These are phyloP conservation scores for Vaccinium darrowii DNA, from an alignment of 148 eudicot species.

Conservation along the genomic window DNA sequence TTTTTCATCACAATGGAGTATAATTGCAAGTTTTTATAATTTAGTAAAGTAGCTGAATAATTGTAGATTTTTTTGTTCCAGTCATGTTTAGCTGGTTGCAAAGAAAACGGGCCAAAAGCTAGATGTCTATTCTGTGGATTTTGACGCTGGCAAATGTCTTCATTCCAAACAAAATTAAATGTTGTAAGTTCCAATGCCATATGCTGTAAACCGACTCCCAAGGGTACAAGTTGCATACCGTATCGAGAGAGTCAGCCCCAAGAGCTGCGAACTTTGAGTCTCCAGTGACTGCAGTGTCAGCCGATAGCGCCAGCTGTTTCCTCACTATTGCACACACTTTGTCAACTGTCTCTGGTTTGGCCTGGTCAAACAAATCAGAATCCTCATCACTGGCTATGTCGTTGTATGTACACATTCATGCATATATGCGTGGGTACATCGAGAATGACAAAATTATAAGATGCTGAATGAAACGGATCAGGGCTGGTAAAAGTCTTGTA, in stretches of 20 bases:
- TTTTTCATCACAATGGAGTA: neutral
- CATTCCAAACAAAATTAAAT: neutral
- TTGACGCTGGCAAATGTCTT: neutral
- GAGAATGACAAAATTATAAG: neutral
- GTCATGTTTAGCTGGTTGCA: neutral
- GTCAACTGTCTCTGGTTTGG: conserved; percentile 38
- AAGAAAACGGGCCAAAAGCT: neutral
- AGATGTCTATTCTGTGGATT: neutral
- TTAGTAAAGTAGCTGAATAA: neutral
- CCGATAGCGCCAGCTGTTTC: conserved; percentile 35
- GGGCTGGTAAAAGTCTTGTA: neutral
- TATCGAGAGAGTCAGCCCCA: conserved; percentile 50
- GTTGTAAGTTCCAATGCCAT: neutral
- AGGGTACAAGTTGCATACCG: conserved; percentile 25
- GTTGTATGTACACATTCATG: neutral
- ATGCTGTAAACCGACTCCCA: neutral
- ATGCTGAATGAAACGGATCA: neutral
- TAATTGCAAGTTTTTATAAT: neutral
- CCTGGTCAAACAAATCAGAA: conserved; percentile 23
- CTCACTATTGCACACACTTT: conserved; percentile 43
- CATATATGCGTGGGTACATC: neutral
- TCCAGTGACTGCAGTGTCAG: conserved; percentile 30
- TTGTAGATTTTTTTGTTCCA: neutral
- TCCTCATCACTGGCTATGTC: neutral
- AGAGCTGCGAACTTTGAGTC: conserved; percentile 34